These are phyloP conservation scores for Fonsecaea monophora DNA, from an alignment of 2,329 filamentous ascomycete species.

Conservation along the genomic window DNA sequence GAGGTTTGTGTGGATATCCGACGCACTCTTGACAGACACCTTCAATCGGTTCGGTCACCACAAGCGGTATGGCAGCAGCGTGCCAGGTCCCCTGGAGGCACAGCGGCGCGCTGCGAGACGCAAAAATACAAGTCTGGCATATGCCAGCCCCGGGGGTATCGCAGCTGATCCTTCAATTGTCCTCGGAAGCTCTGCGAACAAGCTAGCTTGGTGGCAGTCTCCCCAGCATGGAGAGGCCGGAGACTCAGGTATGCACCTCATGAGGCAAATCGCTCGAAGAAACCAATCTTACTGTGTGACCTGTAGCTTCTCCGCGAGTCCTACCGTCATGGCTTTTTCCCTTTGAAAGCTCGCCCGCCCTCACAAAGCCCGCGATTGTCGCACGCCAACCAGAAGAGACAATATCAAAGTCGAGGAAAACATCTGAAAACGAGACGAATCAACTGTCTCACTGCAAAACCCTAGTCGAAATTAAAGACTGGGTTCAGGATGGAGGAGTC, in stretches of 20 bases:
- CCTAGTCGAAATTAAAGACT: constrained; percentile 25
- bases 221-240: constrained; percentile 1
- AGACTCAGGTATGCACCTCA: constrained; percentile 9
- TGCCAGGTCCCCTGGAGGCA: constrained; percentile 69
- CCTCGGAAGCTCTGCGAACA: constrained; percentile 43
- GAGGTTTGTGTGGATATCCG: constrained; percentile 52
- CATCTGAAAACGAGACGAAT: not conserved
- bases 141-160: constrained; percentile 42
- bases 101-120: constrained; percentile 62
- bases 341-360: not conserved
- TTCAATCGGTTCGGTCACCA: constrained; percentile 58
- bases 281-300: not conserved
- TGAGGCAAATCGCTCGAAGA: not conserved
- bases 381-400: not conserved
- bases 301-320: constrained; percentile 13
- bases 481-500: constrained; percentile 12
- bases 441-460: constrained; percentile 21
- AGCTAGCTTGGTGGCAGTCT: constrained; percentile 38
- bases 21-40: constrained; percentile 53
- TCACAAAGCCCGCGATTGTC: not conserved
- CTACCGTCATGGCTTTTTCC: constrained; percentile 31
- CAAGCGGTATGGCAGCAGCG: constrained; percentile 64
- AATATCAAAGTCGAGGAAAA: not conserved
- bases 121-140: constrained; percentile 59
- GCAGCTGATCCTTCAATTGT: constrained; percentile 50